These are phyloP conservation scores for Claviceps monticola DNA, from an alignment of 2,329 filamentous ascomycete species.

Conservation along the genomic window DNA sequence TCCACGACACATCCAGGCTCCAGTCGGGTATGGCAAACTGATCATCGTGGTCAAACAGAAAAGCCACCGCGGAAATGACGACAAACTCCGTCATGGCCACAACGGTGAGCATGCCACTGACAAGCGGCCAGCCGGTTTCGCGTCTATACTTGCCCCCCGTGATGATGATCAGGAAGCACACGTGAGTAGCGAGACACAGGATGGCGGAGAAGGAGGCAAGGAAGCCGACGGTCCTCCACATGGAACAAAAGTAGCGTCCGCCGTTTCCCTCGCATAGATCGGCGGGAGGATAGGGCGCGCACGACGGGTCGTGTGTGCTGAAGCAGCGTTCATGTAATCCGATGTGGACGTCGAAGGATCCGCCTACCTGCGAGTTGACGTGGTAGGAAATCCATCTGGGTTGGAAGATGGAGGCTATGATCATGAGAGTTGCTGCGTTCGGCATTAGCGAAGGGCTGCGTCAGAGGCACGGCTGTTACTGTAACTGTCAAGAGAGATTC, in stretches of 20 bases:
- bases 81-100: slow-evolving; percentile 57
- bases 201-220: slow-evolving; percentile 73
- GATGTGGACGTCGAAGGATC: slow-evolving; percentile 43
- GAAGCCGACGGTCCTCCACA: slow-evolving; percentile 84
- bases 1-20: slow-evolving; percentile 67
- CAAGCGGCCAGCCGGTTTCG: slow-evolving; percentile 69
- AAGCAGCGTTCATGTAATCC: slow-evolving; percentile 76
- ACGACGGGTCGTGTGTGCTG: slow-evolving; percentile 47
- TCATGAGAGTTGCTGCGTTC: slow-evolving; percentile 51
- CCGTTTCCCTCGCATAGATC: slow-evolving; percentile 28
- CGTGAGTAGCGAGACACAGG: slow-evolving; percentile 67
- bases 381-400: slow-evolving; percentile 59
- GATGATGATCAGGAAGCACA: slow-evolving; percentile 66
- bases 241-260: slow-evolving; percentile 66
- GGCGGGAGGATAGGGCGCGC: slow-evolving; percentile 28
- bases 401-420: slow-evolving; percentile 52
- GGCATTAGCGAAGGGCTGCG: slow-evolving; percentile 15
- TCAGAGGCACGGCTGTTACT: too few relatives aligned
- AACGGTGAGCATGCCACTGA: slow-evolving; percentile 50
- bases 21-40: slow-evolving; percentile 71
- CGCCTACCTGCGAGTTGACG: slow-evolving; percentile 33
- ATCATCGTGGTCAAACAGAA: slow-evolving; percentile 69
- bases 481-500: too few relatives aligned
- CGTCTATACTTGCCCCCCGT: slow-evolving; percentile 66
- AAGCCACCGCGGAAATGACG: slow-evolving; percentile 74